Conservation (phyloP, 257 asterid genomes). For the Osmanthus fragrans region DNA sequence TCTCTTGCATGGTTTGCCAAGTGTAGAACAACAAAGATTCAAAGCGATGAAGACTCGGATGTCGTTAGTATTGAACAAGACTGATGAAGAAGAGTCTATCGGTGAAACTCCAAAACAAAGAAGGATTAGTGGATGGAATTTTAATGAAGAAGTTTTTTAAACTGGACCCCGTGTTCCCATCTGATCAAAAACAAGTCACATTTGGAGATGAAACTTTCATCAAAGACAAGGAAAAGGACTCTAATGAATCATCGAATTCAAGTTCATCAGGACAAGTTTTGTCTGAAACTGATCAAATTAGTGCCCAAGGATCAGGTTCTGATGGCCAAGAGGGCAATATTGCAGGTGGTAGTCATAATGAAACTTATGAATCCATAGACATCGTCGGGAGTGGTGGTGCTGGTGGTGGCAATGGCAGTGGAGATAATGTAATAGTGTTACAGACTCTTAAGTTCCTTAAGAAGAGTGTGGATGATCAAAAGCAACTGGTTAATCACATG, state of each 20-base stretch:
- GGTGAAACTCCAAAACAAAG: slow-evolving; percentile 47
- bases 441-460: slow-evolving; percentile 40
- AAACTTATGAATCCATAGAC: background rate
- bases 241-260: slow-evolving; percentile 14
- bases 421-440: slow-evolving; percentile 36
- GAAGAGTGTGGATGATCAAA: slow-evolving; percentile 63
- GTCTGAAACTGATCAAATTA: background rate
- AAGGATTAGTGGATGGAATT: slow-evolving; percentile 90
- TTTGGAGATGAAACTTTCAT: slow-evolving; percentile 36
- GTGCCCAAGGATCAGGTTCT: background rate
- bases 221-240: slow-evolving; percentile 28
- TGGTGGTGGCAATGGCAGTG: slow-evolving; percentile 15
- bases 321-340: slow-evolving; percentile 2
- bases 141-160: slow-evolving; percentile 67
- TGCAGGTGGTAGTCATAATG: background rate
- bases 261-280: background rate
- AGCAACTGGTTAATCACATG: slow-evolving; percentile 43
- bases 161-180: slow-evolving; percentile 70
- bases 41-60: slow-evolving; percentile 20
- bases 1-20: slow-evolving; percentile 62
- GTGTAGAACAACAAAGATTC: slow-evolving; percentile 64
- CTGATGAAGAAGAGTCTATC: slow-evolving; percentile 20
- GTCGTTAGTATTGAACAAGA: slow-evolving; percentile 6
- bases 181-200: slow-evolving; percentile 35
- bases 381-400: background rate